Evolutionary conservation across 2,329 filamentous ascomycete genomes (phyloP).

Genomic region (Sporothrix brunneoviolacea): DNA sequence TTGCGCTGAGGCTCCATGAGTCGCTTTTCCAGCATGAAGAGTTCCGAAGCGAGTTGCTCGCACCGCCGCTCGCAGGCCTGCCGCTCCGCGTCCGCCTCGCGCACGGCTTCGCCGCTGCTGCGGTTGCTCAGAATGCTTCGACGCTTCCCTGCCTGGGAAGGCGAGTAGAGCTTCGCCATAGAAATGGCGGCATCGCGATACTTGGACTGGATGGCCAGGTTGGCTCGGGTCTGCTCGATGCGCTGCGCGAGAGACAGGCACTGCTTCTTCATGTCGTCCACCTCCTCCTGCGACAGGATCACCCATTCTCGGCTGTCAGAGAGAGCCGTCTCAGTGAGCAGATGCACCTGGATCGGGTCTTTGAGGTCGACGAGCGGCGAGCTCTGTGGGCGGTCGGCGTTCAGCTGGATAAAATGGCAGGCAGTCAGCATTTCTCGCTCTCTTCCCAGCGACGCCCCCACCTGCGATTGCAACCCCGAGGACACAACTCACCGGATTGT

Average conservation of each 20-base stretch:
- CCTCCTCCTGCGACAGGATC: slow-evolving; percentile 83
- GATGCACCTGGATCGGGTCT: slow-evolving; percentile 76
- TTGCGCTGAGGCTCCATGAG: slow-evolving; percentile 67
- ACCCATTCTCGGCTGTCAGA: slow-evolving; percentile 80
- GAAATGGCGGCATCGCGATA: slow-evolving; percentile 89
- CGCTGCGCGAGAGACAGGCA: slow-evolving; percentile 63
- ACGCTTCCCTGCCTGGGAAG: slow-evolving; percentile 44
- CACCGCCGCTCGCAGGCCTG: slow-evolving; percentile 70
- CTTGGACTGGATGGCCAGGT: slow-evolving; percentile 84
- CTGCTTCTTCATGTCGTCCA: slow-evolving; percentile 88
- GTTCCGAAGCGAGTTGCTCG: slow-evolving; percentile 73
- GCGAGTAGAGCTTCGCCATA: slow-evolving; percentile 71
- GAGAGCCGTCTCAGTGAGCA: slow-evolving; percentile 89
- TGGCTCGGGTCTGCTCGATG: slow-evolving; percentile 75
- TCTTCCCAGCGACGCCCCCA: too few species aligned
- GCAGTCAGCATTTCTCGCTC: neutral
- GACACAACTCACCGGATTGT: slow-evolving; percentile 49
- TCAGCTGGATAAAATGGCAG: slow-evolving; percentile 35
- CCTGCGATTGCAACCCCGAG: too few species aligned
- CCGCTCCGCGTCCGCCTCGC: slow-evolving; percentile 67
- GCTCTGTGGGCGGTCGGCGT: slow-evolving; percentile 45
- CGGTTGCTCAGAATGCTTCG: slow-evolving; percentile 45
- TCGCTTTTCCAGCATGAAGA: slow-evolving; percentile 73
- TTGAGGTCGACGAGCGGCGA: slow-evolving; percentile 54
- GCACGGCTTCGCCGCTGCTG: slow-evolving; percentile 41